Base-by-base conservation (phyloP, 1,284 basidiomycete genomes). In the Heterobasidion parviporum region DNA sequence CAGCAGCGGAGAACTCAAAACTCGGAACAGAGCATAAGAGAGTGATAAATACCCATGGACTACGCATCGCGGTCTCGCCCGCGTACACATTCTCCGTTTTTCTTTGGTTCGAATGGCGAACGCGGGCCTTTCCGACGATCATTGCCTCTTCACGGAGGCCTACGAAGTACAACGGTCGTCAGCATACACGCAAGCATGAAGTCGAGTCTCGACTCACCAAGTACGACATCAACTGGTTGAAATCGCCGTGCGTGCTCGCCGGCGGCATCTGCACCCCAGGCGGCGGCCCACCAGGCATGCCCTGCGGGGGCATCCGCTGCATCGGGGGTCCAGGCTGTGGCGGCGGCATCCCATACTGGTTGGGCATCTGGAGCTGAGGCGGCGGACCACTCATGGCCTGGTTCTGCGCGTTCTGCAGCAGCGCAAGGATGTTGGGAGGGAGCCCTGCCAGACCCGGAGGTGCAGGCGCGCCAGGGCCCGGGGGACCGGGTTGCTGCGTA, bases 401-500 rank as follows among this genome's bases (percentile, higher is more conserved):
- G 50, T 72, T 73, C 58, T 75, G 76, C 46, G 72, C 72, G 32
- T 72, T 70, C 12, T 85, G 83, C 18, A 87, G 67, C 51, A 87
- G 64, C 0, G 85, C 81, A 50, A 86, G 69, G n/a, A 87, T 74
- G 61, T 83, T 83, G 0, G 83, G 79, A 4, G 85, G 83, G 32
- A 88, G 67, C 8, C 68, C 71, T 43, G 69, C 68, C 53, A 80
- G 62, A 6, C 68, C 65, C 14, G 72, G 67, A 43, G 73, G 66
- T 49, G 68, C 63, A 49, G 73, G 66, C 16, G 70, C 70, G n/a
- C 75, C 68, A 6, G 75, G 68, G 50, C 53, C 54, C 20, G 68
- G 56, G 20, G 71, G 61, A 6, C 70, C 57, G 10, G 56, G 33
- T 3, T 61, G 64, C 46, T 68, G 65, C 54, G 64, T 71, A 62